Evolutionary conservation across 148 eudicot species (phyloP).

Genomic region (Beta vulgaris): DNA sequence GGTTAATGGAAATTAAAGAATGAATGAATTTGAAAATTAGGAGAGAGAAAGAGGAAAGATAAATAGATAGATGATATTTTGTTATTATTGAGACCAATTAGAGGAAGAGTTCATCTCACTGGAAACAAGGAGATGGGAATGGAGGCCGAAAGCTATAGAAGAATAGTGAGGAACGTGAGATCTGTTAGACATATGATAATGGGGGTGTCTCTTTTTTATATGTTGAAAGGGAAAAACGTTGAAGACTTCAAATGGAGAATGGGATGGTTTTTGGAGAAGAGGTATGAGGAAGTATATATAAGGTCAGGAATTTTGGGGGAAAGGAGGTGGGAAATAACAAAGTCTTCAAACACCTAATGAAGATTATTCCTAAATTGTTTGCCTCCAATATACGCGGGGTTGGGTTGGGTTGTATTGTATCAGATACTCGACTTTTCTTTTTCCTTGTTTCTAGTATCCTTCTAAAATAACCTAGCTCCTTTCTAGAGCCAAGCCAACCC

Average conservation of each 20-base stretch:
- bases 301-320: background rate
- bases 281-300: background rate
- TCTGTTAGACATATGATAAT: conserved; percentile 68
- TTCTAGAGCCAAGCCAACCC: no score
- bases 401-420: no score
- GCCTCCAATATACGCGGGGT: background rate
- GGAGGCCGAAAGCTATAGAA: conserved; percentile 57
- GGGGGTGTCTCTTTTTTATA: conserved; percentile 2
- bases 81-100: conserved; percentile 37
- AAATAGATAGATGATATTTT: background rate
- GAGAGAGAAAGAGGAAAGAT: background rate
- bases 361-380: background rate
- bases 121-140: conserved; percentile 73
- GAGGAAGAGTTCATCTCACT: conserved; percentile 60
- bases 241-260: no score
- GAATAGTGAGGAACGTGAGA: conserved; percentile 62
- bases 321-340: conserved; percentile 5
- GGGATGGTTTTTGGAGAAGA: no score
- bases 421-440: background rate
- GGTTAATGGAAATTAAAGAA: background rate
- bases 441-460: background rate
- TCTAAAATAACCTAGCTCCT: background rate
- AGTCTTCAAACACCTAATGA: background rate
- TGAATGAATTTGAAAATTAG: background rate
- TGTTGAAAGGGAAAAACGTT: no score